Percentiles rank a stretch among this genome's conserved stretches.
Conservation (phyloP, 1,284 basidiomycete species). For the Phellinidium pouzarii region DNA sequence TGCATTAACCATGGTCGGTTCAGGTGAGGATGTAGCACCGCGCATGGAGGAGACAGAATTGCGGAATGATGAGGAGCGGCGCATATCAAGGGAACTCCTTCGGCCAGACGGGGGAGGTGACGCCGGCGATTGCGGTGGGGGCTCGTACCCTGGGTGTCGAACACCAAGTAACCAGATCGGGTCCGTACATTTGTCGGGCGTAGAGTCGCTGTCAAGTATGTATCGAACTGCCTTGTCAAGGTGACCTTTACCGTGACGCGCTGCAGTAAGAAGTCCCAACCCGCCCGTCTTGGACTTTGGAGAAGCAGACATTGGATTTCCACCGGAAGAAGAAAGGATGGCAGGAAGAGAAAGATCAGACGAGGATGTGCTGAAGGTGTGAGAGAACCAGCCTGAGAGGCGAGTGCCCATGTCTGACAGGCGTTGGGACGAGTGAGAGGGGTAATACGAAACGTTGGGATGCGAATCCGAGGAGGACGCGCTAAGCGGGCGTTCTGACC, state of each 20-base stretch:
- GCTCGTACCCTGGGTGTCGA: slow-evolving; percentile 68
- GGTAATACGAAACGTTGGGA: slow-evolving; percentile 31
- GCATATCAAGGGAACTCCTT: slow-evolving; percentile 34
- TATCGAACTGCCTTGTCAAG: slow-evolving; percentile 77
- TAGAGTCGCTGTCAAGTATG: slow-evolving; percentile 76
- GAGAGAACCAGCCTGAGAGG: slow-evolving; percentile 71
- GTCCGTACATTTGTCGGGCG: slow-evolving; percentile 72
- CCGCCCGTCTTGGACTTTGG: slow-evolving; percentile 41
- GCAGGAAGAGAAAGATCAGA: slow-evolving; percentile 62
- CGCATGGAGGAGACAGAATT: slow-evolving; percentile 44
- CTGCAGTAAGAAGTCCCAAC: slow-evolving; percentile 45
- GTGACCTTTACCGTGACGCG: slow-evolving; percentile 67
- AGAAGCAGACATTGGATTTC: slow-evolving; percentile 29
- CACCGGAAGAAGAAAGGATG: slow-evolving; percentile 44
- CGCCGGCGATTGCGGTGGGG: slow-evolving; percentile 34
- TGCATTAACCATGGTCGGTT: slow-evolving; percentile 31
- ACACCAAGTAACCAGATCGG: slow-evolving; percentile 83
- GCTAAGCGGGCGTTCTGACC: slow-evolving; percentile 42
- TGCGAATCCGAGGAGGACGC: slow-evolving; percentile 36
- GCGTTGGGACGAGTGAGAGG: slow-evolving; percentile 22
- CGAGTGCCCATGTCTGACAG: slow-evolving; percentile 52
- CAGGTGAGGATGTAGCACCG: slow-evolving; percentile 22
- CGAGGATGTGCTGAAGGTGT: slow-evolving; percentile 62
- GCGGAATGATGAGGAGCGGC: slow-evolving; percentile 38
- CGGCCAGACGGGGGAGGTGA: slow-evolving; percentile 26